Base-by-base conservation (phyloP, 108 stramenopile species). In the Schizochytrium sp. region DNA sequence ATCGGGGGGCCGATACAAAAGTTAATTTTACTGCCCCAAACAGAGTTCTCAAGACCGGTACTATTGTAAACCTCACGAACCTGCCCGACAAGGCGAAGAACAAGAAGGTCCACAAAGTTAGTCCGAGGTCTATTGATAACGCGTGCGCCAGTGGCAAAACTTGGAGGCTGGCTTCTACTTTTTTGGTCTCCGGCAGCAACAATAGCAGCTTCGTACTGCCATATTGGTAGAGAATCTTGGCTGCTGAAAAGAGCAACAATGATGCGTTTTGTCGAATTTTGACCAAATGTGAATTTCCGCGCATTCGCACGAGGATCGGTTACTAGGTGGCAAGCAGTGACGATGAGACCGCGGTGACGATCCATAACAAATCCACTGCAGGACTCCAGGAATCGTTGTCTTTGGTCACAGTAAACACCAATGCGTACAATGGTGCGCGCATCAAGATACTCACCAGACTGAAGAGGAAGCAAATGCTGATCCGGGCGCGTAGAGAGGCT, bases 251-350 rank as follows among this genome's bases (percentile, higher is more conserved):
- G 53, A n/a, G 50, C 76, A 10, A 83, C 3, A 3, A 83, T 83
- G 50, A 83, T 55, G 15, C 76, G 76, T n/a, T 83, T 49, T 40
- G 76, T 13, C 38, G 76, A 49, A n/a, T 55, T 10, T 13, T 47
- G 76, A 38, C 76, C 76, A 55, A 83, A 83, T 5, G n/a, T 17
- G 47, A 83, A 83, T 40, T 83, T 83, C 50, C 76, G 76, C 53
- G 13, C 28, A 2, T 40, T 5, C 3, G 47, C 8, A 10, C 10
- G 28, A 0, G 76, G 76, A 13, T 83, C 53, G 45, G 47, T 55
- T 38, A 83, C 53, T 10, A 83, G 76, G n/a, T 83, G 76, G 53
- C 76, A 83, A 5, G 76, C 76, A n/a, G 76, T 83, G 15, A 83
- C 76, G 40, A 83, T 50, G 47, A 83, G 13, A 12, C 76, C 76